Percentiles rank a stretch among this genome's conserved stretches.
Conservation (phyloP, 2,329 filamentous ascomycete genomes). For the Pseudogymnoascus sp. region DNA sequence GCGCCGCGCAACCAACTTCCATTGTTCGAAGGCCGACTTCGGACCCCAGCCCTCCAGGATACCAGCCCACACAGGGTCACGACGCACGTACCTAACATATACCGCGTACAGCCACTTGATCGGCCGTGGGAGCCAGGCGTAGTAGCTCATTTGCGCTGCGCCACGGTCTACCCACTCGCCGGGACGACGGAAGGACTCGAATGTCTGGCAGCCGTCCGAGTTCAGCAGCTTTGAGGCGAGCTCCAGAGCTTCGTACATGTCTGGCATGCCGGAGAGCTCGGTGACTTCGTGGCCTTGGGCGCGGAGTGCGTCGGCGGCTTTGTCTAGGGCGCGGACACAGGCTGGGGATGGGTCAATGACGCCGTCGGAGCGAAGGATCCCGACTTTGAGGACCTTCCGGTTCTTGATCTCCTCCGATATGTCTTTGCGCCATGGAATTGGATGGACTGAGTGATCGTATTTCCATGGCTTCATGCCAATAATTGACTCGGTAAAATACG, state of each 20-base stretch:
- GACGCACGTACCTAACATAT: constrained; percentile 77
- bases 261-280: constrained; percentile 52
- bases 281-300: constrained; percentile 70
- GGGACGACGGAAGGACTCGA: constrained; percentile 66
- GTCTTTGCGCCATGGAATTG: constrained; percentile 68
- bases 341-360: constrained; percentile 85
- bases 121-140: constrained; percentile 66
- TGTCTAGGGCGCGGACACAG: constrained; percentile 68
- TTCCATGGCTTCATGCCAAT: constrained; percentile 81
- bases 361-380: constrained; percentile 70
- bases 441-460: constrained; percentile 81
- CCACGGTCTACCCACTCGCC: constrained; percentile 78
- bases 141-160: constrained; percentile 65
- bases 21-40: constrained; percentile 72
- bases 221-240: constrained; percentile 77
- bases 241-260: constrained; percentile 67
- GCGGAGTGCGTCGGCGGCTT: constrained; percentile 62
- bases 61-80: constrained; percentile 72
- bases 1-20: constrained; percentile 70
- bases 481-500: constrained; percentile 74
- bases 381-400: constrained; percentile 62
- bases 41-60: constrained; percentile 67
- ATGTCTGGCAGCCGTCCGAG: constrained; percentile 75
- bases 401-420: constrained; percentile 52
- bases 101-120: constrained; percentile 82